phyloP scores from a whole-genome alignment of 2,329 filamentous ascomycete genomes.

The Lasiodiplodia hormozganensis region DNA sequence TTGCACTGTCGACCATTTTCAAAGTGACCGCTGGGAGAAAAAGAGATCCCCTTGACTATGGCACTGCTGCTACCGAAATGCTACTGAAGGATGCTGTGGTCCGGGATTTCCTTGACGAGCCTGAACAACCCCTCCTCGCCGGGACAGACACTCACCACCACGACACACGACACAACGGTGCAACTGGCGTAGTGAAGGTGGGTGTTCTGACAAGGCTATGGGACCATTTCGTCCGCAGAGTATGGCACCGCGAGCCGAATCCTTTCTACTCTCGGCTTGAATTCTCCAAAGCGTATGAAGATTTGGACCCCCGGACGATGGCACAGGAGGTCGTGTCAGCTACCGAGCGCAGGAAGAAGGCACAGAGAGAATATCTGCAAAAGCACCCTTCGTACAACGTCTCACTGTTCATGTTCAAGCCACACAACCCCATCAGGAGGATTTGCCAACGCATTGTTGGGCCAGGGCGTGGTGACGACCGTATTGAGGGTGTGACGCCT shows the following conservation, averaged over 20 bases:
- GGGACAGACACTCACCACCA: slow-evolving; percentile 13
- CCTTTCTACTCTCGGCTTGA: slow-evolving; percentile 91
- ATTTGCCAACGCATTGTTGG: slow-evolving; percentile 90
- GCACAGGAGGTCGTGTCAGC: slow-evolving; percentile 89
- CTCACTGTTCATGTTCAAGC: slow-evolving; percentile 84
- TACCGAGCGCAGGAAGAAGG: slow-evolving; percentile 80
- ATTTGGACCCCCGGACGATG: slow-evolving; percentile 84
- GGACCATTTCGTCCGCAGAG: slow-evolving; percentile 63
- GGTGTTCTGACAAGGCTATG: slow-evolving; percentile 68
- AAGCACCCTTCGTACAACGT: slow-evolving; percentile 92
- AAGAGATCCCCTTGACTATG: slow-evolving; percentile 89
- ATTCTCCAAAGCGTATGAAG: slow-evolving; percentile 73
- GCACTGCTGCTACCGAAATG: slow-evolving; percentile 92
- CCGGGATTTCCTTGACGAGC: slow-evolving; percentile 87
- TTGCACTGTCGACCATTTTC: slow-evolving; percentile 73
- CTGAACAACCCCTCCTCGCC: slow-evolving; percentile 45
- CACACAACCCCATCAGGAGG: slow-evolving; percentile 77
- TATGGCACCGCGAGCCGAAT: slow-evolving; percentile 79
- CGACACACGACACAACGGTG: slow-evolving; percentile 30
- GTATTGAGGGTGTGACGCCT: slow-evolving; percentile 88
- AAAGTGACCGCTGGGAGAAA: slow-evolving; percentile 66
- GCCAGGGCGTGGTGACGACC: slow-evolving; percentile 83
- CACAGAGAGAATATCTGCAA: slow-evolving; percentile 87
- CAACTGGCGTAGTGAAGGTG: slow-evolving; percentile 52
- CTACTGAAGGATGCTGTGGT: slow-evolving; percentile 95